Conservation (phyloP, 2,329 filamentous ascomycete species). For the Chaetomiaceae sp. region DNA sequence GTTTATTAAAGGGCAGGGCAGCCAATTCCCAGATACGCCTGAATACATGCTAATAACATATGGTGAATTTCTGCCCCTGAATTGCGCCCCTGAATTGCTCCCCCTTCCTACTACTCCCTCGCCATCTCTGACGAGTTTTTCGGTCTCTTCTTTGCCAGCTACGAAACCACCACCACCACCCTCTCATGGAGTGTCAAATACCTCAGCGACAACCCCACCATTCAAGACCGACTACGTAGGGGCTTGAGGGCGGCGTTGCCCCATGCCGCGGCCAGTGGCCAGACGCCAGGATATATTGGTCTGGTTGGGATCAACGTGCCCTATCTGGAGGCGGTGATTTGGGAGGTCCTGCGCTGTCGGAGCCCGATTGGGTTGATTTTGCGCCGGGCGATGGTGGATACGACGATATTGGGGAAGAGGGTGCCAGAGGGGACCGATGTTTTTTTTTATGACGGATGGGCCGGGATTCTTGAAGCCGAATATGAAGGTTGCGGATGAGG, state of each 20-base stretch:
- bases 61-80: no score
- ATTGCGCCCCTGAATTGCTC: no score
- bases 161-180: conserved; percentile 32
- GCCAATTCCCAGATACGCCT: no score
- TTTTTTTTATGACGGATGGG: conserved; percentile 27
- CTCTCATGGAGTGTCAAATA: conserved; percentile 27
- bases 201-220: conserved; percentile 25
- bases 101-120: conserved; percentile 19
- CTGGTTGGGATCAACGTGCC: conserved; percentile 28
- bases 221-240: conserved; percentile 20
- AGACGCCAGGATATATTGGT: conserved; percentile 30
- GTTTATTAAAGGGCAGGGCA: no score
- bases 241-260: conserved; percentile 28
- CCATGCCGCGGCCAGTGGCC: conserved; percentile 13
- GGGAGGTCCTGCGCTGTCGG: conserved; percentile 34
- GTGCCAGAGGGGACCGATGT: conserved; percentile 35
- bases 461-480: conserved; percentile 29
- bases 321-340: conserved; percentile 36
- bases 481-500: conserved; percentile 28
- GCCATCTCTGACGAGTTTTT: conserved; percentile 29
- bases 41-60: no score
- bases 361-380: conserved; percentile 30
- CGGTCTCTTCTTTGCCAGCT: conserved; percentile 31
- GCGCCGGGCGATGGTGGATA: conserved; percentile 31
- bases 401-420: conserved; percentile 31